Evolutionary conservation across 768 basidiomycete genomes (phyloP), one percentile per base, ranked within the genome.

Genomic region (Crassisporium funariophilum): DNA sequence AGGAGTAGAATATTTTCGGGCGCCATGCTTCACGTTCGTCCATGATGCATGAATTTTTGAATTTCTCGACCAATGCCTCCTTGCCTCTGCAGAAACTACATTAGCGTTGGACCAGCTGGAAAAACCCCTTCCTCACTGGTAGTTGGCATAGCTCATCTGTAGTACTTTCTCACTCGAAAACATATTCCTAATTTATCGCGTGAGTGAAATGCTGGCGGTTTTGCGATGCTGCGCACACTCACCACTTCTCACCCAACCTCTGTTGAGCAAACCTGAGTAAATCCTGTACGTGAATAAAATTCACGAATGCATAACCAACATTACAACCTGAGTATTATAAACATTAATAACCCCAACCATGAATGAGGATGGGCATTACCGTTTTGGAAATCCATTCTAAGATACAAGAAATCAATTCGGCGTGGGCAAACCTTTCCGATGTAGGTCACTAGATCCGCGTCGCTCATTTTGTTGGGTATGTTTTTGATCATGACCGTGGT

Each of bases 401-500:
- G 67, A 70, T 95, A 95, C 54, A 95, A 72, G 63, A 94, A 93
- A 67, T 94, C 92, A 50, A 89, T 87, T 45, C 75, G 75, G 33
- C 87, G 73, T n/a, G 82, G 80, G 62, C 85, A 88, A 19, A 89
- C 88, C 50, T 80, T 77, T 41, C 68, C 76, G 51, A 89, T 89
- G 57, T 81, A 91, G 29, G 67, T 65, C 48, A 83, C 72, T 56
- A 91, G 61, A 53, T 91, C 86, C 58, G 72, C 76, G 65, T 90
- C 86, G 51, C 75, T 85, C 87, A 91, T 89, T 66, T 93, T 92
- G 68, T 94, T 95, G 2, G 92, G 92, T 35, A 95, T 89, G 59
- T 95, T 95, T 69, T 93, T 91, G 52, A 90, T 82, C 88, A 91
- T 91, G 38, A 91, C 83, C 21, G 91, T 91, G 24, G 89, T 90